Evolutionary conservation across 2,329 filamentous ascomycete genomes (phyloP).

Genomic region (Diaporthe citriasiana): DNA sequence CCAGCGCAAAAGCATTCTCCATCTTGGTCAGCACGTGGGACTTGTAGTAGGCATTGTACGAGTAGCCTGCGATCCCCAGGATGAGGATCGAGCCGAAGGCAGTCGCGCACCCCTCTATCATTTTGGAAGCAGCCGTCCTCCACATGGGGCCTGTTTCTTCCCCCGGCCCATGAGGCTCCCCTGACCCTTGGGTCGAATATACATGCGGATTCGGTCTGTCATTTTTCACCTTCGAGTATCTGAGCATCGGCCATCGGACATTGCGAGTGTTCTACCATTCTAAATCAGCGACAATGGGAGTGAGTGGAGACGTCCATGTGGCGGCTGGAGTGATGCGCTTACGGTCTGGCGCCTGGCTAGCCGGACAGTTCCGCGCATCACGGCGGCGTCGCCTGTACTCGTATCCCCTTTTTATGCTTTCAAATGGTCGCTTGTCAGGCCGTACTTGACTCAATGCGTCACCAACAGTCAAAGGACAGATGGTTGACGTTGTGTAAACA

Average conservation of each 20-base stretch:
- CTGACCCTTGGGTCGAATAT: background rate
- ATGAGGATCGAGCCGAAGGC: constrained; percentile 82
- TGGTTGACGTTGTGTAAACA: background rate
- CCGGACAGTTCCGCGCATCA: constrained; percentile 19
- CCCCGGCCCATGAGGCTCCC: background rate
- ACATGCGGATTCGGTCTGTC: background rate
- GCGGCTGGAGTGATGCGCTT: background rate
- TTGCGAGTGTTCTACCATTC: background rate
- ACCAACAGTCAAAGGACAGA: background rate
- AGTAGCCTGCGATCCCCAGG: constrained; percentile 77
- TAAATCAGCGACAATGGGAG: background rate
- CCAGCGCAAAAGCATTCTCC: constrained; percentile 89
- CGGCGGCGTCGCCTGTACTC: background rate
- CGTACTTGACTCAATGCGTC: background rate
- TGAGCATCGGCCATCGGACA: background rate
- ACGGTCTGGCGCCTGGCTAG: constrained; percentile 20
- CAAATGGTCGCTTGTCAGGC: background rate
- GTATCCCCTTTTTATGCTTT: background rate
- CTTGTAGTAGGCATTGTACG: constrained; percentile 90
- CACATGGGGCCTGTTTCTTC: background rate
- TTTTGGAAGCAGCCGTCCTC: constrained; percentile 21
- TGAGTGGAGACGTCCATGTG: background rate
- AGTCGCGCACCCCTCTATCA: constrained; percentile 81
- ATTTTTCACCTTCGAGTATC: background rate
- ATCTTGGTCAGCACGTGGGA: constrained; percentile 92